Conservation (phyloP, 2,329 filamentous ascomycete genomes). For the Shiraia bambusicola region DNA sequence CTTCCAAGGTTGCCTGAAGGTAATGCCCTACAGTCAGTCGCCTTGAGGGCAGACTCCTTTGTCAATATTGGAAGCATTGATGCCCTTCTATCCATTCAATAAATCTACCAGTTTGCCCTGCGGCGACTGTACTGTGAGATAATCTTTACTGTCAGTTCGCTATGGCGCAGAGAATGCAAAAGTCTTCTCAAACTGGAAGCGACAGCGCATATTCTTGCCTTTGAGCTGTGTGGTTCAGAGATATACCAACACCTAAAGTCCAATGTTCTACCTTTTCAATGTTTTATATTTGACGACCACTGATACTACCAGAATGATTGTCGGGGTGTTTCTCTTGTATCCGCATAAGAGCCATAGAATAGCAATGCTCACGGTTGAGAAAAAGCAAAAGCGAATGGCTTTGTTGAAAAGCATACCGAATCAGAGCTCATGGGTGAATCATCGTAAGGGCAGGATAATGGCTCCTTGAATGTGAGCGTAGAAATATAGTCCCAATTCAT, state of each 20-base stretch:
- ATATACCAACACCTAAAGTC: conserved; percentile 28
- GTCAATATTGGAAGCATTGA: conserved; percentile 40
- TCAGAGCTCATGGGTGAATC: too few species aligned
- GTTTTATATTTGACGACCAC: background rate
- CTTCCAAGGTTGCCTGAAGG: conserved; percentile 20
- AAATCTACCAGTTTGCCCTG: conserved; percentile 49
- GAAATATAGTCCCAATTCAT: background rate
- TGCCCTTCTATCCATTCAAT: conserved; percentile 53
- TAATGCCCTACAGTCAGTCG: conserved; percentile 30
- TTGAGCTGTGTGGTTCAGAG: too few species aligned
- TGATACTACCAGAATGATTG: background rate
- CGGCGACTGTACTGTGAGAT: conserved; percentile 51
- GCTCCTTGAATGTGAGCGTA: too few species aligned
- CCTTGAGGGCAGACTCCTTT: conserved; percentile 39
- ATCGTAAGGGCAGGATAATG: too few species aligned
- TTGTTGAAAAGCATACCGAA: too few species aligned
- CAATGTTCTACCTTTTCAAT: conserved; percentile 14
- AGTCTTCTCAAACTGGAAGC: conserved; percentile 53
- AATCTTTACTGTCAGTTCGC: conserved; percentile 55
- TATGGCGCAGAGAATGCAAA: conserved; percentile 56
- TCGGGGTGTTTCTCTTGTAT: too few species aligned
- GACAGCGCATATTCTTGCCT: background rate
- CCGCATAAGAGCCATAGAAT: background rate
- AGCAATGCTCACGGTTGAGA: conserved; percentile 7
- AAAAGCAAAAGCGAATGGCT: conserved; percentile 8